Base-by-base conservation (phyloP, 768 basidiomycete species). In the Podaxis rugospora region DNA sequence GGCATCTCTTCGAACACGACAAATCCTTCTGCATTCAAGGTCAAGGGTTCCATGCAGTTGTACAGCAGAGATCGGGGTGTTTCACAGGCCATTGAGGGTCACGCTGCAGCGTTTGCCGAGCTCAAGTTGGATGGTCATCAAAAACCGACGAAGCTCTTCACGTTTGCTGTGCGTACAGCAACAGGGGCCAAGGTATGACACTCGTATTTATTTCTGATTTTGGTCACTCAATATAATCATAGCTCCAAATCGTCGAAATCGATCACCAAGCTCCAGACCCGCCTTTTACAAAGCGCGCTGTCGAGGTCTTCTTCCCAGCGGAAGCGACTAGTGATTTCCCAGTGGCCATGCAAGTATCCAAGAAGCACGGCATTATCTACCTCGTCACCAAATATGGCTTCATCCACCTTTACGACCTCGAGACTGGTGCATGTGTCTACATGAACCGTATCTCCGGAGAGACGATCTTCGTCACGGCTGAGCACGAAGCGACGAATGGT, bases 401-500 rank as follows among this genome's bases (percentile, higher is more conserved):
- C 78, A 98, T 99, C 70, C 97, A 98, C 74, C 83, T 99, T 13
- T 99, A 99, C 75, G 97, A 99, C 75, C 86, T 98, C 65, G 97
- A 99, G 75, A 85, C 94, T 7, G 97, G 95, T 60, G 89, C 93
- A 47, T 98, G 97, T 77, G 87, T 99, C 62, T 99, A 98, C 80
- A 99, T 99, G 97, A 99, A 99, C 83, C 91, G 97, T 65, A 99
- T 99, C 72, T 95, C 93, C 46, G 96, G 97, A 36, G 97, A 99
- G 79, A 98, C 97, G 36, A 98, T 99, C 72, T 99, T 99, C 72
- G 95, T 97, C 49, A 98, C 97, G 11, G 93, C 96, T 36, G 95
- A 98, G 69, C 94, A 98, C 69, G 95, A 98, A 73, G 84, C 88
- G 16, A 87, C 89, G 2, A 85, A 93, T 70, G 97, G 97, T 78